Evolutionary conservation across 2,329 filamentous ascomycete genomes (phyloP).

Genomic region (Cercospora sp.): DNA sequence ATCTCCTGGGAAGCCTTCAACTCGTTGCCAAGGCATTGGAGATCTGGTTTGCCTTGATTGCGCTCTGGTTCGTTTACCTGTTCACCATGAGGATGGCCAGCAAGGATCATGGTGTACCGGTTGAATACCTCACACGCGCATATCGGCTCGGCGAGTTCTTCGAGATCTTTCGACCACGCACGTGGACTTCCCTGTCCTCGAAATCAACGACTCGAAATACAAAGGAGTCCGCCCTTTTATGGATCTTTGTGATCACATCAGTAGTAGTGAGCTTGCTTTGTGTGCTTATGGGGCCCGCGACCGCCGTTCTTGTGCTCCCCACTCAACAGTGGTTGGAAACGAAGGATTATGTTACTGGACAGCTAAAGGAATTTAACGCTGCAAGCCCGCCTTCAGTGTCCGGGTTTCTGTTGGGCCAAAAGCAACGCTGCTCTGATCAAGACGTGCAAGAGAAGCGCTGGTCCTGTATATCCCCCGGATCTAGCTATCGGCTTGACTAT

Average conservation of each 20-base stretch:
- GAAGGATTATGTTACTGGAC: neutral
- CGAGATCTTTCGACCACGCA: neutral
- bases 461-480: neutral
- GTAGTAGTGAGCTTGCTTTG: neutral
- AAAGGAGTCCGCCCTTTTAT: neutral
- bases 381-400: neutral
- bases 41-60: constrained; percentile 38
- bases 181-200: neutral
- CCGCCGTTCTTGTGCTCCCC: constrained; percentile 35
- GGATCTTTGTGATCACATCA: neutral
- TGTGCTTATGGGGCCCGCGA: constrained; percentile 25
- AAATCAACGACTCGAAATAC: neutral
- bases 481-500: neutral
- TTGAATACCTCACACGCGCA: constrained; percentile 33
- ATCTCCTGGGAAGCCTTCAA: constrained; percentile 37
- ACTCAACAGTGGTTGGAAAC: constrained; percentile 32
- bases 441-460: neutral
- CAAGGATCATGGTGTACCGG: constrained; percentile 30
- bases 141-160: neutral
- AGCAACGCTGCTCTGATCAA: neutral
- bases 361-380: neutral
- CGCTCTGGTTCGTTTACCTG: constrained; percentile 34
- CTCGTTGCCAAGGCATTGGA: constrained; percentile 38
- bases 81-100: constrained; percentile 33
- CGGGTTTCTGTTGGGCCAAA: neutral